phyloP scores from a whole-genome alignment of 805 yeast genomes.

The Lachancea quebecensis region DNA sequence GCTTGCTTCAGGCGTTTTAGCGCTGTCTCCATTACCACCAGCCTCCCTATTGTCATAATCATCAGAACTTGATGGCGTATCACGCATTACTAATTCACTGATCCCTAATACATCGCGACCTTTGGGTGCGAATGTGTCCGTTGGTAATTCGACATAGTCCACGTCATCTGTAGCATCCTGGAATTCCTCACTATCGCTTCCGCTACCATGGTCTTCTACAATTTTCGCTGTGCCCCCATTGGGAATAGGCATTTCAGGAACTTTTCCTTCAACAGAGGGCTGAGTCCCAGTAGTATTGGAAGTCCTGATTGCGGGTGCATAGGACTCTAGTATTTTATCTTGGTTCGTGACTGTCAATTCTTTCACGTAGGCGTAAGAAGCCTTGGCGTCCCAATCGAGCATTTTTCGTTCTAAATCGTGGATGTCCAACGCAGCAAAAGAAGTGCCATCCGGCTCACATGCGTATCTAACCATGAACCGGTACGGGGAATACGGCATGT shows the following conservation, averaged over 20 bases:
- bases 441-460: constrained; percentile 14
- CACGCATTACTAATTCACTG: too few relatives aligned
- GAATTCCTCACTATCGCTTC: not conserved
- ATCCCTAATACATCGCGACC: not conserved
- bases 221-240: not conserved
- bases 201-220: not conserved
- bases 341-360: constrained; percentile 5
- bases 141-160: not conserved
- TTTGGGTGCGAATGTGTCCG: not conserved
- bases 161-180: constrained; percentile 2
- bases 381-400: constrained; percentile 10
- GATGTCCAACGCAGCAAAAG: constrained; percentile 13
- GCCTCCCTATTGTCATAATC: too few relatives aligned
- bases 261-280: too few relatives aligned
- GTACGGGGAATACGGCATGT: not conserved
- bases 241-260: too few relatives aligned
- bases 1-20: too few relatives aligned
- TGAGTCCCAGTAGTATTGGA: too few relatives aligned
- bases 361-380: constrained; percentile 15
- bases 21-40: too few relatives aligned
- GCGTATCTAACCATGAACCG: constrained; percentile 15
- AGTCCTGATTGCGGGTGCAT: not conserved
- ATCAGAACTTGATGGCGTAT: too few relatives aligned
- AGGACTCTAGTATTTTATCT: not conserved
- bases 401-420: constrained; percentile 6